These are phyloP conservation scores for Peronospora tabacina DNA, from an alignment of 352 stramenopile species.

Conservation along the genomic window DNA sequence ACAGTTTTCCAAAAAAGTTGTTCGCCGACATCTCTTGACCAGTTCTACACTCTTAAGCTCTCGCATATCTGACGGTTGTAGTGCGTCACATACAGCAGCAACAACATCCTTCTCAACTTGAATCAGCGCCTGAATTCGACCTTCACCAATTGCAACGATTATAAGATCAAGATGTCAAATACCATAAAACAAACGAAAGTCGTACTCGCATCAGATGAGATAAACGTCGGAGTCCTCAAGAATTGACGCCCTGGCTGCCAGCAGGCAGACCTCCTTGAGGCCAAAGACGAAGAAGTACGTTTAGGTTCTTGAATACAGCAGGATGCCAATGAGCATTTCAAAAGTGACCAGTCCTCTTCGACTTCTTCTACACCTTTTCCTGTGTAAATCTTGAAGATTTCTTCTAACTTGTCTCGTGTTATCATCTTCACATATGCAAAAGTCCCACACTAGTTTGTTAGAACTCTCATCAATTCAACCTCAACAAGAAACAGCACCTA, in stretches of 20 bases:
- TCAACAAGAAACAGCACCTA: constrained; percentile 7
- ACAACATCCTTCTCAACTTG: constrained; percentile 36
- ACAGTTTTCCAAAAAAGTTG: constrained; percentile 17
- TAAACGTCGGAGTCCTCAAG: constrained; percentile 22
- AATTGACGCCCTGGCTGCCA: constrained; percentile 32
- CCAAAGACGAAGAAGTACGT: not conserved
- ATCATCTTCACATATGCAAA: constrained; percentile 18
- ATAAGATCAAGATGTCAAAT: not conserved
- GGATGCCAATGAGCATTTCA: constrained; percentile 9
- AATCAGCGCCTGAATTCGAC: constrained; percentile 28
- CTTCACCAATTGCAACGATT: constrained; percentile 12
- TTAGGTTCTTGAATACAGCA: not conserved
- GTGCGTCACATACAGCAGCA: constrained; percentile 17
- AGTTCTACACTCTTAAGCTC: not conserved
- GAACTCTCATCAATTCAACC: not conserved
- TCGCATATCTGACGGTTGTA: constrained; percentile 2
- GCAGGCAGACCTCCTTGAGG: not conserved
- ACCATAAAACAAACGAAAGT: not conserved
- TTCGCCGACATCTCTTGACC: constrained; percentile 12
- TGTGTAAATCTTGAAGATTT: constrained; percentile 31
- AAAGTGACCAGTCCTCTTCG: constrained; percentile 2
- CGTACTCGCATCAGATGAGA: constrained; percentile 19
- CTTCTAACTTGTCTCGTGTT: constrained; percentile 12
- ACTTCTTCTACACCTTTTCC: constrained; percentile 12
- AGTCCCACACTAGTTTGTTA: not conserved